These are phyloP conservation scores for Spiromastix sp. DNA, from an alignment of 2,329 filamentous ascomycete species.

Conservation along the genomic window DNA sequence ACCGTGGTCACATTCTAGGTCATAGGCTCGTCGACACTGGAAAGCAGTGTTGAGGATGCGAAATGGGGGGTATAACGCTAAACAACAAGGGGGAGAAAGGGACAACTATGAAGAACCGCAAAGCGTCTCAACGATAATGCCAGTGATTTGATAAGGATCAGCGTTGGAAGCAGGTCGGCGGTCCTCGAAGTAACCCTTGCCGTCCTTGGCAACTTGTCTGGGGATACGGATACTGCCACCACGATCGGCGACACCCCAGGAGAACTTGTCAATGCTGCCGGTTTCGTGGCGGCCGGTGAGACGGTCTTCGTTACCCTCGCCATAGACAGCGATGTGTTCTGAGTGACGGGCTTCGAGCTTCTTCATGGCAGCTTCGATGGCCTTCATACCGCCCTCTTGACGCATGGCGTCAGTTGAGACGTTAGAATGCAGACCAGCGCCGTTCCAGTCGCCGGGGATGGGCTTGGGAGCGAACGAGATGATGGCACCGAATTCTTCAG, in stretches of 20 bases:
- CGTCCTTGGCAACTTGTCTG: conserved; percentile 71
- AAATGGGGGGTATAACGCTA: conserved; percentile 32
- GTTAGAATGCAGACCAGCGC: conserved; percentile 86
- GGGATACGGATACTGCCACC: conserved; percentile 90
- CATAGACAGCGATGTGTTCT: conserved; percentile 87
- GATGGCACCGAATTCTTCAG: conserved; percentile 93
- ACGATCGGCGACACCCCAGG: conserved; percentile 90
- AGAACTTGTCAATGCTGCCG: conserved; percentile 84
- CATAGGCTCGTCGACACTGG: no score
- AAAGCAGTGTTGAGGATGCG: no score
- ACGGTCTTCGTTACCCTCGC: conserved; percentile 89
- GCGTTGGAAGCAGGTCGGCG: conserved; percentile 75
- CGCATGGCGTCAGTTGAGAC: conserved; percentile 87
- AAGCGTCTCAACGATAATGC: conserved; percentile 65
- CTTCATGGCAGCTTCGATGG: conserved; percentile 78
- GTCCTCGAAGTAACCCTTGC: conserved; percentile 91
- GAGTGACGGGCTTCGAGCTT: conserved; percentile 67
- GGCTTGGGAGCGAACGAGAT: conserved; percentile 95
- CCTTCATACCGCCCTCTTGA: conserved; percentile 85
- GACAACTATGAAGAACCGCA: conserved; percentile 30
- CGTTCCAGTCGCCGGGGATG: conserved; percentile 94
- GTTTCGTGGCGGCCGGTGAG: conserved; percentile 94
- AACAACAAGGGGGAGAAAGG: conserved; percentile 20
- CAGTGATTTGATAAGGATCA: conserved; percentile 76
- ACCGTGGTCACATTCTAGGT: no score